phyloP scores from a whole-genome alignment of 2,329 filamentous ascomycete genomes.

The Diatrype stigma region DNA sequence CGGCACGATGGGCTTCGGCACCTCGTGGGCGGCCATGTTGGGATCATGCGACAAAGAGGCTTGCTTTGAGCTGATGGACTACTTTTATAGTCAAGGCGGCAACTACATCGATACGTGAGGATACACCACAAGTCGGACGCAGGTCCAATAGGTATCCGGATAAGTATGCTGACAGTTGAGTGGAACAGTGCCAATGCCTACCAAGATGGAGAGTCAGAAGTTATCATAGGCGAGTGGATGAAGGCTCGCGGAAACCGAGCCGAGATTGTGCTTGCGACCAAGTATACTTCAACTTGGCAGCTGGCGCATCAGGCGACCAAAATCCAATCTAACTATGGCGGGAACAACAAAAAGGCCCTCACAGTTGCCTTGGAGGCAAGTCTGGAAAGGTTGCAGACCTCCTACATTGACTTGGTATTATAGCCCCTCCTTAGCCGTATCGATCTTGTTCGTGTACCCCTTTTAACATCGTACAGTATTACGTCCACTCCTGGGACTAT shows the following conservation, averaged over 20 bases:
- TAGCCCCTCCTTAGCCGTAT: too few species aligned
- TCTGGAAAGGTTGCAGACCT: conserved; percentile 31
- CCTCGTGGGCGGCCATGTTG: conserved; percentile 37
- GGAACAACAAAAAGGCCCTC: conserved; percentile 33
- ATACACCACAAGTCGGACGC: conserved; percentile 24
- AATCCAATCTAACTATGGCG: conserved; percentile 28
- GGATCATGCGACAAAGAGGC: conserved; percentile 47
- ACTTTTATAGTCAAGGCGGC: conserved; percentile 51
- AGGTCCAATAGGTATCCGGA: too few species aligned
- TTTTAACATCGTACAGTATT: too few species aligned
- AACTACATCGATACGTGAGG: conserved; percentile 62
- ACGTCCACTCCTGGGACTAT: conserved; percentile 16
- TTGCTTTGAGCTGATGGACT: conserved; percentile 52
- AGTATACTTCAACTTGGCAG: conserved; percentile 33
- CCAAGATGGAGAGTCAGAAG: conserved; percentile 52
- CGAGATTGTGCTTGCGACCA: conserved; percentile 49
- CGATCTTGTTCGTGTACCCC: too few species aligned
- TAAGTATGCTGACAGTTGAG: too few species aligned
- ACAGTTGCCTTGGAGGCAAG: conserved; percentile 32
- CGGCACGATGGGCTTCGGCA: conserved; percentile 47
- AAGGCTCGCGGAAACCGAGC: conserved; percentile 42
- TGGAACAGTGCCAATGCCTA: conserved; percentile 45
- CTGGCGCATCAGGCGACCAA: conserved; percentile 6
- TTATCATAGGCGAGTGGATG: conserved; percentile 55
- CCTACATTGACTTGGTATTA: conserved; percentile 30